Conservation (phyloP, 176 grass and related monocot genomes). For the Musa acuminata region DNA sequence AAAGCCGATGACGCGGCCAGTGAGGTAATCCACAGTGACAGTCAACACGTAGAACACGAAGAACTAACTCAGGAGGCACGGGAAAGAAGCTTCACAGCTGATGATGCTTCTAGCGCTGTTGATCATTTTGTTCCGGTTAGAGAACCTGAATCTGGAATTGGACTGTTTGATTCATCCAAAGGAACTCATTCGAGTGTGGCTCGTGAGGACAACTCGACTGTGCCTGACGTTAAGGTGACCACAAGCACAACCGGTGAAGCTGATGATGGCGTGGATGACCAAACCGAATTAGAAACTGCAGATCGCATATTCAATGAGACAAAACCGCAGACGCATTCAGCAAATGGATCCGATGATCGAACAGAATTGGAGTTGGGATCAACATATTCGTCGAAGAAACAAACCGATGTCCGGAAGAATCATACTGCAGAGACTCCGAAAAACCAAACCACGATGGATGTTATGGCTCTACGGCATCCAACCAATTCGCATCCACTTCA, state of each 20-base stretch:
- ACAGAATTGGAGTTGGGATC: constrained; percentile 11
- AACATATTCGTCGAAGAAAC: constrained; percentile 19
- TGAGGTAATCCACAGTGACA: background rate
- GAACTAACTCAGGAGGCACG: constrained; percentile 21
- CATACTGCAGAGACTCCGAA: background rate
- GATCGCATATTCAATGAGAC: constrained; percentile 18
- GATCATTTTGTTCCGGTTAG: constrained; percentile 37
- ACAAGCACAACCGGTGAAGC: background rate
- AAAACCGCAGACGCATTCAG: background rate
- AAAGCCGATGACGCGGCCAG: constrained; percentile 41
- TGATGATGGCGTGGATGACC: constrained; percentile 9
- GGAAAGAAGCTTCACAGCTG: constrained; percentile 5
- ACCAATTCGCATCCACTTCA: constrained; percentile 18
- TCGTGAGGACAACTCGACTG: background rate
- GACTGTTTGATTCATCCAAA: constrained; percentile 11
- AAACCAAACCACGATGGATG: background rate
- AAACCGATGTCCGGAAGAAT: constrained; percentile 26
- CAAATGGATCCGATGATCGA: background rate
- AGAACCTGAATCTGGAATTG: constrained; percentile 36
- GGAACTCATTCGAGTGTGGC: constrained; percentile 19
- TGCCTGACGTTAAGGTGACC: constrained; percentile 19
- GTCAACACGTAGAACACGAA: constrained; percentile 4
- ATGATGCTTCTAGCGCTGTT: constrained; percentile 13
- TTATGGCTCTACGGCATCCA: constrained; percentile 37
- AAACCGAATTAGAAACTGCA: constrained; percentile 10